Percentiles rank a stretch among this genome's conserved stretches.
These are phyloP conservation scores for Yarrowia yakushimensis DNA, from an alignment of 805 yeast species.

Conservation along the genomic window DNA sequence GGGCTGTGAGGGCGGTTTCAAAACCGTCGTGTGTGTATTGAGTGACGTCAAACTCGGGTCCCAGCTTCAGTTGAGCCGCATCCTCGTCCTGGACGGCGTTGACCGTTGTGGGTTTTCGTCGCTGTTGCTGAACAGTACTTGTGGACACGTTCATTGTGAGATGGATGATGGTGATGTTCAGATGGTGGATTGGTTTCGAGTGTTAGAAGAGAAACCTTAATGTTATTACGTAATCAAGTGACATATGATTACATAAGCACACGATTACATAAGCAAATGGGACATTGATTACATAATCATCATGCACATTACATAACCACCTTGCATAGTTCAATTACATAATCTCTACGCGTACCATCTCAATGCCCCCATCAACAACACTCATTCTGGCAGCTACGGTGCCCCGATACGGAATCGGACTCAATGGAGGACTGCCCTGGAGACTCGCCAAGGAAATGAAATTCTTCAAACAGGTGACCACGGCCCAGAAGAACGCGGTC, in stretches of 20 bases:
- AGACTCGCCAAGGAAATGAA: constrained; percentile 76
- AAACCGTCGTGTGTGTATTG: constrained; percentile 81
- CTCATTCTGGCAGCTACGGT: constrained; percentile 81
- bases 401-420: constrained; percentile 83
- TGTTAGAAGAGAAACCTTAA: too few species aligned
- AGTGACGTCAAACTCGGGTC: constrained; percentile 83
- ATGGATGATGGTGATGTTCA: neutral
- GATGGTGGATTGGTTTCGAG: neutral
- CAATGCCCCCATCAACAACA: constrained; percentile 43
- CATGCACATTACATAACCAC: too few species aligned
- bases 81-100: constrained; percentile 86
- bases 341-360: too few species aligned
- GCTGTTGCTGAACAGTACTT: constrained; percentile 71
- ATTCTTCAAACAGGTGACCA: constrained; percentile 74
- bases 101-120: constrained; percentile 63
- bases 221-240: too few species aligned
- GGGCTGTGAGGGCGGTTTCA: constrained; percentile 70
- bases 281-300: too few species aligned
- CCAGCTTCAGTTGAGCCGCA: constrained; percentile 79
- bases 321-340: too few species aligned
- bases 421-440: constrained; percentile 84
- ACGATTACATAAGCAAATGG: too few species aligned
- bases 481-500: constrained; percentile 35
- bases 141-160: constrained; percentile 78
- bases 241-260: too few species aligned